Percentiles rank a stretch among this genome's conserved stretches.
These are phyloP conservation scores for Ramaria rubella DNA, from an alignment of 768 basidiomycete genomes.

Conservation along the genomic window DNA sequence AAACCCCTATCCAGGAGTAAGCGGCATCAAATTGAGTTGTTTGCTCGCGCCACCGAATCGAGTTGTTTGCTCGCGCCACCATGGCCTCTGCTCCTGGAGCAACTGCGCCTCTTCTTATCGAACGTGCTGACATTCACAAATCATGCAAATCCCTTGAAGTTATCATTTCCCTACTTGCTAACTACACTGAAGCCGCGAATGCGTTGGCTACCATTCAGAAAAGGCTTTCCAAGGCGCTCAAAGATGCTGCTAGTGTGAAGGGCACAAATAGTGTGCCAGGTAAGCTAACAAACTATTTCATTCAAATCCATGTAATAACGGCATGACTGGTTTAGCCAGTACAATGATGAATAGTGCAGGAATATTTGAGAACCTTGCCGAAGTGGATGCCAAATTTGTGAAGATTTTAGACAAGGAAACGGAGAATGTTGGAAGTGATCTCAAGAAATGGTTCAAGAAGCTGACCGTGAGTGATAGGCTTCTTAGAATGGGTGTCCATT, in stretches of 20 bases:
- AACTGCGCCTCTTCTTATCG: constrained; percentile 36
- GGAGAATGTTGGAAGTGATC: constrained; percentile 53
- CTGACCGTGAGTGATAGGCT: constrained; percentile 47
- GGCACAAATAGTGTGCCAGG: constrained; percentile 57
- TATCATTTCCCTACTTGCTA: constrained; percentile 58
- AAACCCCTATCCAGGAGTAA: too few species aligned
- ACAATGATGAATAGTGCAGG: constrained; percentile 57
- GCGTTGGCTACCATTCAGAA: constrained; percentile 62
- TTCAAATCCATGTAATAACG: background rate
- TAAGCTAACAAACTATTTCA: constrained; percentile 26
- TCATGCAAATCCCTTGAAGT: constrained; percentile 71
- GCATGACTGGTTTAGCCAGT: constrained; percentile 40
- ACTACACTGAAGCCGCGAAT: constrained; percentile 67
- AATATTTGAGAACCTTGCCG: constrained; percentile 64
- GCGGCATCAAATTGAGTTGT: too few species aligned
- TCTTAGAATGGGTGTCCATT: background rate
- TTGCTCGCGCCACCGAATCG: too few species aligned
- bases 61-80: background rate
- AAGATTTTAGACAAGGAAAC: constrained; percentile 73
- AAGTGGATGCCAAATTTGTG: constrained; percentile 68
- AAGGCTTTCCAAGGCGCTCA: constrained; percentile 65
- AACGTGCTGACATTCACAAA: constrained; percentile 71
- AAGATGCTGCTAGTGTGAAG: constrained; percentile 57
- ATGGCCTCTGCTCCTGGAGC: too few species aligned
- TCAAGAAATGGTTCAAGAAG: constrained; percentile 85